phyloP scores from a whole-genome alignment of 1,284 basidiomycete genomes.

The Tylopilus sp. region DNA sequence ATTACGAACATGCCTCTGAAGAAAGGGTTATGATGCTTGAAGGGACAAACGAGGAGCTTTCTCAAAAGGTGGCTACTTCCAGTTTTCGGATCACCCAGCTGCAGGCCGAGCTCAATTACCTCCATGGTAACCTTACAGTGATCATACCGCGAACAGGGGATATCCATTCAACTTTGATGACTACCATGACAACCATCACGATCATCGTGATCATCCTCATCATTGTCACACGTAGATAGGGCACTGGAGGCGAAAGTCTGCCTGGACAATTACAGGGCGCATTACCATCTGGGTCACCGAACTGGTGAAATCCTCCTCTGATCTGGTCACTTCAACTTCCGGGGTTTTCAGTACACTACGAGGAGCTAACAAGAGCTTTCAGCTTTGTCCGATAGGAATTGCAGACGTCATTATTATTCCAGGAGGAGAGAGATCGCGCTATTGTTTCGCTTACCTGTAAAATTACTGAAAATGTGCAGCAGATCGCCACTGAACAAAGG shows the following conservation, averaged over 20 bases:
- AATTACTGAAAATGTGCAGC: not conserved
- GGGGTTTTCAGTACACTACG: too few relatives aligned
- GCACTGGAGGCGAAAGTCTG: slow-evolving; percentile 7
- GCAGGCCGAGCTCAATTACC: slow-evolving; percentile 9
- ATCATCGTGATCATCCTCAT: not conserved
- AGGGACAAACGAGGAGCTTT: slow-evolving; percentile 11
- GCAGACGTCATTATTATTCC: not conserved
- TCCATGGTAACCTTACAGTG: not conserved
- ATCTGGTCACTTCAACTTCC: not conserved
- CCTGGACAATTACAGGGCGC: not conserved
- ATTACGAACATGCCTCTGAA: not conserved
- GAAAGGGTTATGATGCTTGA: slow-evolving; percentile 2
- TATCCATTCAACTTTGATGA: not conserved
- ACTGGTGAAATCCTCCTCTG: slow-evolving; percentile 17
- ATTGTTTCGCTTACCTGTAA: slow-evolving; percentile 10
- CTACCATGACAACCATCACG: not conserved
- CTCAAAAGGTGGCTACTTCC: not conserved
- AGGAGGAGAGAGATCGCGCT: slow-evolving; percentile 7
- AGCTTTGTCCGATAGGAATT: slow-evolving; percentile 12
- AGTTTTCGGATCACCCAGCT: slow-evolving; percentile 8
- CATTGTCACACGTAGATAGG: slow-evolving; percentile 1
- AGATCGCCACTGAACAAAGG: not conserved
- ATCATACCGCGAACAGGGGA: not conserved
- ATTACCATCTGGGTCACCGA: slow-evolving; percentile 17
- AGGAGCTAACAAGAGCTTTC: slow-evolving; percentile 10